These are phyloP conservation scores for Scleroderma citrinum DNA, from an alignment of 768 basidiomycete genomes.

Conservation along the genomic window DNA sequence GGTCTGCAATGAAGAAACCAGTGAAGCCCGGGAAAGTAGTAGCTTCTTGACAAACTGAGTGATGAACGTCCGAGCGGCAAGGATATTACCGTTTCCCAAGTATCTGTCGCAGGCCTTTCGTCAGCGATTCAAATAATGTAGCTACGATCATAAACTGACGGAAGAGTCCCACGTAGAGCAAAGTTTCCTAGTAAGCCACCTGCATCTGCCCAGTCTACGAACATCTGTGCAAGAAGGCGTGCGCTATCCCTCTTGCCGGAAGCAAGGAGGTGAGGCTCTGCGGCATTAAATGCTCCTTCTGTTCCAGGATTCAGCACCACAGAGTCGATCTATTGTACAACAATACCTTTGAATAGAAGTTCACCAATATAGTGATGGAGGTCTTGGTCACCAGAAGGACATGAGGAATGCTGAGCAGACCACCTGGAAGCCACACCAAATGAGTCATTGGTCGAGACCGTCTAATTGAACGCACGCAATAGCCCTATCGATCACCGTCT, in stretches of 20 bases:
- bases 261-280: constrained; percentile 79
- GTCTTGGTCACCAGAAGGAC: constrained; percentile 82
- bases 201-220: constrained; percentile 69
- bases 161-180: constrained; percentile 79
- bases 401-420: constrained; percentile 73
- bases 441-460: constrained; percentile 13
- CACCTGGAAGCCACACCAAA: constrained; percentile 48
- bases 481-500: constrained; percentile 79
- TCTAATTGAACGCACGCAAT: constrained; percentile 55
- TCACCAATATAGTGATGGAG: constrained; percentile 90
- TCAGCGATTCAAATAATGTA: not conserved
- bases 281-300: constrained; percentile 74
- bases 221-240: constrained; percentile 77
- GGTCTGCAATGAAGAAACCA: constrained; percentile 35
- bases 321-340: not conserved
- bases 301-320: constrained; percentile 2
- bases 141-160: constrained; percentile 40
- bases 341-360: constrained; percentile 73
- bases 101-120: constrained; percentile 41
- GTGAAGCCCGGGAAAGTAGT: constrained; percentile 39
- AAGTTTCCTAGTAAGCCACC: constrained; percentile 60
- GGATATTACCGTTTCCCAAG: constrained; percentile 80
- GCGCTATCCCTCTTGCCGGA: constrained; percentile 89
- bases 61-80: constrained; percentile 92
- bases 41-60: constrained; percentile 67